A percentile compares a stretch with the other conserved stretches of the same genome.
phyloP scores from a whole-genome alignment of 2,329 filamentous ascomycete species.

The Herpotrichia juniperi region DNA sequence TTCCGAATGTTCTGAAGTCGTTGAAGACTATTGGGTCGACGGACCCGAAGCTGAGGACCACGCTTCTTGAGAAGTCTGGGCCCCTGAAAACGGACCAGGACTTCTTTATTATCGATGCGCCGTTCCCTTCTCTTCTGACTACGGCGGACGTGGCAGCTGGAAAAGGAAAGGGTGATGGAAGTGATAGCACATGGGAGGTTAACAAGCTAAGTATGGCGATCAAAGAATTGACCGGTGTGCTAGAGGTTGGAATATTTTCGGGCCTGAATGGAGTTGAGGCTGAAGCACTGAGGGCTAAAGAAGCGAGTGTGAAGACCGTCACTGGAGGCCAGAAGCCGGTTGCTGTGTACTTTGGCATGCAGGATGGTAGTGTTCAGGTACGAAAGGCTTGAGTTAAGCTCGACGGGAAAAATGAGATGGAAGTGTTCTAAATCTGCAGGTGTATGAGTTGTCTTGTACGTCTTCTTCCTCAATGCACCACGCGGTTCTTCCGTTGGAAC shows the following conservation, averaged over 20 bases:
- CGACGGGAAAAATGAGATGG: background rate
- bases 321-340: slow-evolving; percentile 80
- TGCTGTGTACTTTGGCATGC: slow-evolving; percentile 93
- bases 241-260: slow-evolving; percentile 91
- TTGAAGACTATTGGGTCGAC: slow-evolving; percentile 75
- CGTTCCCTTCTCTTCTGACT: slow-evolving; percentile 76
- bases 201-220: slow-evolving; percentile 74
- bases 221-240: slow-evolving; percentile 81
- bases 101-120: slow-evolving; percentile 91
- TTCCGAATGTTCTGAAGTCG: slow-evolving; percentile 74
- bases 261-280: slow-evolving; percentile 78
- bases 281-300: slow-evolving; percentile 50
- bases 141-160: slow-evolving; percentile 58
- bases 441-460: background rate
- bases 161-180: slow-evolving; percentile 58
- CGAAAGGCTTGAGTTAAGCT: slow-evolving; percentile 25
- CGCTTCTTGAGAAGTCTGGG: slow-evolving; percentile 77
- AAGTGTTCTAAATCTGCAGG: background rate
- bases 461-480: too few relatives aligned
- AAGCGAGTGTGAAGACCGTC: slow-evolving; percentile 48
- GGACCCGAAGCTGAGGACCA: slow-evolving; percentile 73
- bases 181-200: slow-evolving; percentile 78
- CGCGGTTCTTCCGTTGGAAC: too few relatives aligned
- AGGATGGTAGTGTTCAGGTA: slow-evolving; percentile 58
- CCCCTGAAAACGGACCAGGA: slow-evolving; percentile 85